Evolutionary conservation across 1,139 yeast species (phyloP), one percentile per base, ranked within the genome.

Genomic region (Scheffersomyces titani): DNA sequence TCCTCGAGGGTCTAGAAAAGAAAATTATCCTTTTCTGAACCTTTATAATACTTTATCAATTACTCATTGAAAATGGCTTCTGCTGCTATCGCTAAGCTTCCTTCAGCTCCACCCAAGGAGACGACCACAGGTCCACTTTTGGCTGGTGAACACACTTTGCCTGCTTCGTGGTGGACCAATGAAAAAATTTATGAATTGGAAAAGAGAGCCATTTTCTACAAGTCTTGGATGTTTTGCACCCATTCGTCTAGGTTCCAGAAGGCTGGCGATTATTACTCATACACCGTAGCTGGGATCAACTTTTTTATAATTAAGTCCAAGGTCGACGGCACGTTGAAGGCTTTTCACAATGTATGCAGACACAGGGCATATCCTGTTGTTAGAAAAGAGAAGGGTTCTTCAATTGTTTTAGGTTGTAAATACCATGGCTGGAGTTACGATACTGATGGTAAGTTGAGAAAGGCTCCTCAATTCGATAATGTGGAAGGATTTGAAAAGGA

Each of bases 401-500:
- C 87, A 1, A 76, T 77, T 9, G 77, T 85, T 48, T 71, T 85
- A 50, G 88, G 88, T 47, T 85, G 89, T 71, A 81, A 82, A 60
- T 85, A 85, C 66, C 88, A 85, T 62, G 88, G 88, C n/a, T 85
- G 88, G 89, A 79, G 86, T 24, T 85, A 85, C 70, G 83, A 83
- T 63, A 74, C 85, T 13, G 85, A 84, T 58, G 89, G 89, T 7
- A 70, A 71, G 53, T 74, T 85, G 63, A 83, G 82, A 56, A 85
- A 84, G 63, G 88, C 88, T 5, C 89, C 88, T 24, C 86, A 83
- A 60, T 85, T 85, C 64, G 86, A 85, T 54, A 72, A 80, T 51
- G 85, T 85, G 47, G 82, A 83, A 65, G 88, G 88, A 6, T 85
- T 85, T 64, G 78, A 73, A 50, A 84, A 84, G 68, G 80, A 76